Percentiles rank a stretch among this genome's conserved stretches.
Conservation (phyloP, 768 basidiomycete genomes). For the Lactifluus hygrophoroides region DNA sequence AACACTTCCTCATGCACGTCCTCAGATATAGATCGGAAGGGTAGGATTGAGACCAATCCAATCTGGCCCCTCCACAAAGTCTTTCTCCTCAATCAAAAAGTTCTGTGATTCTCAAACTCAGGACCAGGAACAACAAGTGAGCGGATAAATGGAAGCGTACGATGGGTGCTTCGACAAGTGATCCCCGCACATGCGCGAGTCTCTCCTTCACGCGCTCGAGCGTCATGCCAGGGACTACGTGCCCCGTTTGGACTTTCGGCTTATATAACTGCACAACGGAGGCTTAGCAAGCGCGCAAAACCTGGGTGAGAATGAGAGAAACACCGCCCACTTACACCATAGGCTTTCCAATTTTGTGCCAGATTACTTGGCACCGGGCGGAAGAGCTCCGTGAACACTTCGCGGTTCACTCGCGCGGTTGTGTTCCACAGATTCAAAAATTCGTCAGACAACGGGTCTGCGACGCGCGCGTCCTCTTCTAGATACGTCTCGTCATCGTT, state of each 20-base stretch:
- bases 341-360: constrained; percentile 69
- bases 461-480: constrained; percentile 55
- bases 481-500: constrained; percentile 57
- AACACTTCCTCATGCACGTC: not conserved
- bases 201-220: constrained; percentile 66
- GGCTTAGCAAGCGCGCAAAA: not conserved
- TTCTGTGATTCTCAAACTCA: constrained; percentile 38
- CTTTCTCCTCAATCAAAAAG: constrained; percentile 76
- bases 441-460: constrained; percentile 66
- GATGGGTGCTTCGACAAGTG: constrained; percentile 69
- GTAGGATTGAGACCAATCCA: constrained; percentile 73
- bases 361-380: constrained; percentile 79
- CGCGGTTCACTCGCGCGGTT: constrained; percentile 73
- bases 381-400: constrained; percentile 82
- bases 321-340: constrained; percentile 43
- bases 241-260: constrained; percentile 71
- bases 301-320: too few relatives aligned
- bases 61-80: constrained; percentile 58
- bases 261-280: constrained; percentile 46
- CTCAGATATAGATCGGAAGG: constrained; percentile 71
- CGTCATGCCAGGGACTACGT: constrained; percentile 62
- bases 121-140: not conserved
- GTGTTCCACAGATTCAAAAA: constrained; percentile 52
- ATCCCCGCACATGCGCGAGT: constrained; percentile 58
- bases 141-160: constrained; percentile 29